Conservation (phyloP, 2,329 filamentous ascomycete genomes). For the Calonectria hawksworthii region DNA sequence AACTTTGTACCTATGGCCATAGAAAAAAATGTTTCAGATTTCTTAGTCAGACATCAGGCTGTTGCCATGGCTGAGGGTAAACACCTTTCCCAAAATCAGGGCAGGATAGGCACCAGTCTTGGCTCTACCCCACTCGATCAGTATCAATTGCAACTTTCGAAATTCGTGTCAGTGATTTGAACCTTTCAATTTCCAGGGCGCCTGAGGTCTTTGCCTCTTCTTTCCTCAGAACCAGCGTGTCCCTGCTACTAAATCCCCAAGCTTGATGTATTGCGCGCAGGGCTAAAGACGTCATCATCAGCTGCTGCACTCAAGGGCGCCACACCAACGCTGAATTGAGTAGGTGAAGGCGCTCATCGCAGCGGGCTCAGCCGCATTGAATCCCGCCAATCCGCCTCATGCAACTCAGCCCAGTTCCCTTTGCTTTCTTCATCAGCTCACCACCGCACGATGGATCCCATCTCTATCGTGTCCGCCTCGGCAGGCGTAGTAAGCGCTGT, state of each 20-base stretch:
- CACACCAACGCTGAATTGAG: background rate
- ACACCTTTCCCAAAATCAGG: background rate
- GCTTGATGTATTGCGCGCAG: background rate
- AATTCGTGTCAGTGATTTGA: background rate
- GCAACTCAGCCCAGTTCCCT: background rate
- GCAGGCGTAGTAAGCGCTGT: background rate
- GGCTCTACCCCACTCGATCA: background rate
- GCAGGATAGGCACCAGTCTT: background rate
- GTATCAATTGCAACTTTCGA: background rate
- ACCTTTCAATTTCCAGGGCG: background rate
- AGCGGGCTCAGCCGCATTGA: background rate
- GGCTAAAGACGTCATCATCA: background rate
- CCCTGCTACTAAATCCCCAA: background rate
- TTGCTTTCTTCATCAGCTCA: background rate
- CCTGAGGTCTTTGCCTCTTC: no score
- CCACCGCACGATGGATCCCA: background rate
- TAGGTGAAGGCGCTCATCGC: background rate
- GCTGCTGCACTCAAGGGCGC: background rate
- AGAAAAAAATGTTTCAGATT: background rate
- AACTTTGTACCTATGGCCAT: background rate
- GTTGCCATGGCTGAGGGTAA: background rate
- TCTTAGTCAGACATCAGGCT: background rate
- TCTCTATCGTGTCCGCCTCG: constrained; percentile 7
- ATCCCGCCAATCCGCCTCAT: background rate
- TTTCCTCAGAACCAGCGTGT: no score